Evolutionary conservation across 768 basidiomycete genomes (phyloP).

Genomic region (Boletus tomentosulus): DNA sequence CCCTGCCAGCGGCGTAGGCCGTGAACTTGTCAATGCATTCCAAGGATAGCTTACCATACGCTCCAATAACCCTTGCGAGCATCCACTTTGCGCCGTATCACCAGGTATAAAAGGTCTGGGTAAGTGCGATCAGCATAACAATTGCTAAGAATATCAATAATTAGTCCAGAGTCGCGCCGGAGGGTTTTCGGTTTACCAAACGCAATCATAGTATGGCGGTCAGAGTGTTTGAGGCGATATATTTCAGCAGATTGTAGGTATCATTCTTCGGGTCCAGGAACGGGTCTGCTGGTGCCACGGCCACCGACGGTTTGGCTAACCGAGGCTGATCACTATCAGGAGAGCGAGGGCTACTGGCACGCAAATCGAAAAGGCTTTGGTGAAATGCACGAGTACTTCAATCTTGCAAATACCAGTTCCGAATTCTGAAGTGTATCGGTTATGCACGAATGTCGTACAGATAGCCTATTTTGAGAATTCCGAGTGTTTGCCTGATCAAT

Average conservation of each 20-base stretch:
- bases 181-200: constrained; percentile 33
- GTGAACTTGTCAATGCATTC: not conserved
- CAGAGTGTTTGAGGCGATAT: constrained; percentile 51
- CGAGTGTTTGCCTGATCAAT: too few species aligned
- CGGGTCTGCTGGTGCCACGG: not conserved
- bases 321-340: not conserved
- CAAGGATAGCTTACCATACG: constrained; percentile 40
- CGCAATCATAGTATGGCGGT: constrained; percentile 39
- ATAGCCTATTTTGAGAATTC: too few species aligned
- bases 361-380: not conserved
- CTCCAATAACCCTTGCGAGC: constrained; percentile 59
- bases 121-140: constrained; percentile 38
- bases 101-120: constrained; percentile 41
- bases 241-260: constrained; percentile 49
- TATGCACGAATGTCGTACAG: too few species aligned
- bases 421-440: too few species aligned
- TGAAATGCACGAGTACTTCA: not conserved
- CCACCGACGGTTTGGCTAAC: constrained; percentile 1
- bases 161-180: not conserved
- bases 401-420: too few species aligned
- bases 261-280: constrained; percentile 46
- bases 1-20: constrained; percentile 57
- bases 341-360: not conserved
- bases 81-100: constrained; percentile 54
- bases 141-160: constrained; percentile 14